Evolutionary conservation across 1,284 basidiomycete species (phyloP).

Genomic region (Omphalotus olearius): DNA sequence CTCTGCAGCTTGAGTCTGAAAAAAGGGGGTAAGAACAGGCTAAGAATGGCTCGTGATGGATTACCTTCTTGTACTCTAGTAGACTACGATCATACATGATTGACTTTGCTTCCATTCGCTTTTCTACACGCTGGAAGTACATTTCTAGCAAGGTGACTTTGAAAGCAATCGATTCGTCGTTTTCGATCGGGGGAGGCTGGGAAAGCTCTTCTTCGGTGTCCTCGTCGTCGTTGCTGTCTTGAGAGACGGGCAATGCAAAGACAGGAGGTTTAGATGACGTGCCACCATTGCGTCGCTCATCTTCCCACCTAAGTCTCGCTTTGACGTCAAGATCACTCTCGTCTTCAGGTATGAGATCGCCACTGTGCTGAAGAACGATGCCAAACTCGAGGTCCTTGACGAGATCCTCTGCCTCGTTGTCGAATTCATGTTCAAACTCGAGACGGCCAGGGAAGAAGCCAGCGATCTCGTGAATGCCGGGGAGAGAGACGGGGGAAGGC

Average conservation of each 20-base stretch:
- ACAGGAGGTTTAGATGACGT: slow-evolving; percentile 19
- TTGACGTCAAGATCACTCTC: slow-evolving; percentile 68
- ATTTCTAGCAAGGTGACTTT: slow-evolving; percentile 91
- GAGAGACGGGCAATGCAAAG: slow-evolving; percentile 11
- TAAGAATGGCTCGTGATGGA: background rate
- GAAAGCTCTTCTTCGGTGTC: slow-evolving; percentile 55
- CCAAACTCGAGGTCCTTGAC: slow-evolving; percentile 98
- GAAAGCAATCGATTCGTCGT: slow-evolving; percentile 83
- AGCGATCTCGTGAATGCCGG: slow-evolving; percentile 91
- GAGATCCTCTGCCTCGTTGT: slow-evolving; percentile 93
- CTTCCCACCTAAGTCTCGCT: slow-evolving; percentile 63
- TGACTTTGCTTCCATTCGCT: slow-evolving; percentile 83
- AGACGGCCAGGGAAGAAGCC: slow-evolving; percentile 94
- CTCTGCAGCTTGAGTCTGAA: slow-evolving; percentile 84
- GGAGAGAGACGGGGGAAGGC: slow-evolving; percentile 84
- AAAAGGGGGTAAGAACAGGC: background rate
- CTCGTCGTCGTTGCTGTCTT: slow-evolving; percentile 39
- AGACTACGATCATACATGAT: slow-evolving; percentile 92
- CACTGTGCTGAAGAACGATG: slow-evolving; percentile 80
- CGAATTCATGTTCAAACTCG: slow-evolving; percentile 96
- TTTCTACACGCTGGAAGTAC: slow-evolving; percentile 91
- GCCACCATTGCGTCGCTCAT: slow-evolving; percentile 45
- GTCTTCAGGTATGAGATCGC: slow-evolving; percentile 77
- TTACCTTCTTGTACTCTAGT: slow-evolving; percentile 90
- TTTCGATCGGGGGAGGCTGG: slow-evolving; percentile 77